Evolutionary conservation across 805 yeast species (phyloP), one percentile per base, ranked within the genome.

Genomic region (Crinitomyces ghanaensis): DNA sequence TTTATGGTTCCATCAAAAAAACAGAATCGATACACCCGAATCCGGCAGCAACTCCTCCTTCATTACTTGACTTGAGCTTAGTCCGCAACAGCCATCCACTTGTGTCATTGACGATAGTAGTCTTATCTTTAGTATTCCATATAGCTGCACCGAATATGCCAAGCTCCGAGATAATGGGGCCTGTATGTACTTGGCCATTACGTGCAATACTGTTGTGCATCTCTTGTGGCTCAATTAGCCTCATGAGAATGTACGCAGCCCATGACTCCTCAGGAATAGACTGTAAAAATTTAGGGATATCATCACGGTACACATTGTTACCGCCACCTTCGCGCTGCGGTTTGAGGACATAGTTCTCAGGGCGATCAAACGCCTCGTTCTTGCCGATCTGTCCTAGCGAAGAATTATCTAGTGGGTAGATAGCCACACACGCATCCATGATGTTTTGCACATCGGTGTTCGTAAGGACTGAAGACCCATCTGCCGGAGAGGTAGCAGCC

Each of bases 251-350:
- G 53, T 85, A 91, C 0, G 84, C 94, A 16, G 72, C 75, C 96
- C 96, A 88, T 24, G 79, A 80, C 13, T 65, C 59, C 48, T 78
- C 73, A 7, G 76, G 73, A 7, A 82, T 48, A 0, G 61, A 44
- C 8, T 65, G 50, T 46, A 91, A 59, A 49, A 83, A 88, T 0
- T 41, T 62, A 1, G 95, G 95, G 37, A 91, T 91, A 46, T 83
- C 80, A 23, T 74, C 72, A 49, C 82, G 81, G 58, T 91, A 91
- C 35, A 91, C 71, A 53, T 91, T 91, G 56, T 91, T 85, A 13
- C 98, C 98, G 29, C 99, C 99, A 25, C 99, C 99, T 63, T 91
- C 99, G 62, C 99, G 72, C 58, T 91, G 98, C 3, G 99, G 99
- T 51, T 91, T 91, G 46, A 91, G 65, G 1, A 91, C 99, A 53